Evolutionary conservation across 768 basidiomycete genomes (phyloP), one percentile per base, ranked within the genome.

Genomic region (Lentinula sp.): DNA sequence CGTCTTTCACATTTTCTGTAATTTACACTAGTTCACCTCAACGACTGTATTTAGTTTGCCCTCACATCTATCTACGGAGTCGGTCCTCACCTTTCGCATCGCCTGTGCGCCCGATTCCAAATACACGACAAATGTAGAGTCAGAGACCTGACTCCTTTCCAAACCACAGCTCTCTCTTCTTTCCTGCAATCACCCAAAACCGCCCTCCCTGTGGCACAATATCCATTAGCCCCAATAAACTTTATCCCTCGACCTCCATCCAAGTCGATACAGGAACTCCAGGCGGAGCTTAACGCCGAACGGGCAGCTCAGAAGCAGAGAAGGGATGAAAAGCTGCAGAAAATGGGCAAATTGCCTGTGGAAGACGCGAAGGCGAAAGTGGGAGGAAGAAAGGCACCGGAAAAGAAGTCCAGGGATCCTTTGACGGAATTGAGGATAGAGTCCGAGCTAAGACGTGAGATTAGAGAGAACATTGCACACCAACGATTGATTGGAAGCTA

Each of bases 401-500:
- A 65, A 60, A 28, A 35, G 55, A 60, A 60, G 35, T 69, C 70
- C 62, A 59, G 67, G 18, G 95, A 97, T 72, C 80, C 83, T 0
- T 76, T 98, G 66, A 83, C 84, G 68, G 80, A 82, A 50, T 71
- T 98, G 65, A 88, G 85, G 77, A 88, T 97, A 62, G 96, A 98
- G 76, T 84, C 88, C 18, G 97, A 98, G 72, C 75, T 95, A 69
- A 84, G 80, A 71, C 83, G 89, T 67, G 82, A 87, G 70, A 80
- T 95, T 67, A 84, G 86, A 75, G 93, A 93, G 72, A 95, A 98
- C 71, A 95, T 99, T 71, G 86, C 84, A 5, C 95, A 97, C 75
- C 86, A 95, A 74, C 80, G 93, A 63, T 89, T 89, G 82, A 94
- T 98, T 73, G 96, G 96, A 52, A 93, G 89, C 66, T 95, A 96